Percentiles rank a stretch among this genome's conserved stretches.
These are phyloP conservation scores for Lodderomyces jiufengensis DNA, from an alignment of 1,139 yeast species.

Conservation along the genomic window DNA sequence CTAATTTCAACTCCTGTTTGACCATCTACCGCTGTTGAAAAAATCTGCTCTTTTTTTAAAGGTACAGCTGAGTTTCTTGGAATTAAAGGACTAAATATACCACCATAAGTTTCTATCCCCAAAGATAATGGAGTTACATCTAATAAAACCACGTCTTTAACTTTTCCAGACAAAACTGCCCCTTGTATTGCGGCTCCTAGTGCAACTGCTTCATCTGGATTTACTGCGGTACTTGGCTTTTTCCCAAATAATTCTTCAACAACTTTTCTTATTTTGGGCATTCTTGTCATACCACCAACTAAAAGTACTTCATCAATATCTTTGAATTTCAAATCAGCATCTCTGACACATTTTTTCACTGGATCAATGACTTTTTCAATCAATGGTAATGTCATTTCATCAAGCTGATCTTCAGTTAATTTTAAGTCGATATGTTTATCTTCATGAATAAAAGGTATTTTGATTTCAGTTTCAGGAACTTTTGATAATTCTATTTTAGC, in stretches of 20 bases:
- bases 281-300: constrained; percentile 85
- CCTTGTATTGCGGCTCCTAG: constrained; percentile 85
- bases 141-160: constrained; percentile 63
- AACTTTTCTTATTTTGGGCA: constrained; percentile 65
- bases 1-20: constrained; percentile 77
- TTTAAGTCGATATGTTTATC: constrained; percentile 49
- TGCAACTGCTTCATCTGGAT: constrained; percentile 85
- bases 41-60: constrained; percentile 64
- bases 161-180: constrained; percentile 68
- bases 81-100: constrained; percentile 71
- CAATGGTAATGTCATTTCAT: constrained; percentile 56
- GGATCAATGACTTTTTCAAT: constrained; percentile 63
- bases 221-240: constrained; percentile 61
- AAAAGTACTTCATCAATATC: constrained; percentile 70
- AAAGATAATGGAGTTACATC: constrained; percentile 79
- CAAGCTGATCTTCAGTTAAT: constrained; percentile 62
- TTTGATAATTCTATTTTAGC: constrained; percentile 71
- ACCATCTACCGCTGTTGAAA: constrained; percentile 83
- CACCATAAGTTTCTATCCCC: constrained; percentile 82
- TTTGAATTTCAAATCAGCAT: constrained; percentile 58
- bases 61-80: constrained; percentile 78
- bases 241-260: constrained; percentile 57
- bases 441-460: constrained; percentile 58
- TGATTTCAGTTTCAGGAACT: constrained; percentile 51
- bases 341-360: constrained; percentile 63